phyloP scores from a whole-genome alignment of 1,139 yeast genomes.

The Kluyveromyces marxianus region DNA sequence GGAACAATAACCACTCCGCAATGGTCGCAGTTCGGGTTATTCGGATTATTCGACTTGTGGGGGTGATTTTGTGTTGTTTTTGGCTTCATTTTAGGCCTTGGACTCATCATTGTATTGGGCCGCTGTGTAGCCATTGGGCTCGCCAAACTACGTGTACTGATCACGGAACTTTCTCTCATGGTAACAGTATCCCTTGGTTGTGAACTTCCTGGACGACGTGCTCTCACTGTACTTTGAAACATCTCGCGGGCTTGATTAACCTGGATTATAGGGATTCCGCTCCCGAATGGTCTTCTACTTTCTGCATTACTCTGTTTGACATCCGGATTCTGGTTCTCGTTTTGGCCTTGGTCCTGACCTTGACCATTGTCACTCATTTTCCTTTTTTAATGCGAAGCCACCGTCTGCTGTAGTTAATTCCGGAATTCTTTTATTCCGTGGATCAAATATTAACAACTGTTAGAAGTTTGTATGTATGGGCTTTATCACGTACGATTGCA shows the following conservation, averaged over 20 bases:
- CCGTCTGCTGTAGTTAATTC: too few species aligned
- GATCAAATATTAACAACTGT: too few species aligned
- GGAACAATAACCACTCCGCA: slow-evolving; percentile 73
- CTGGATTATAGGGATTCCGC: slow-evolving; percentile 44
- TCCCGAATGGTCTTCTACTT: background rate
- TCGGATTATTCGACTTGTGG: slow-evolving; percentile 27
- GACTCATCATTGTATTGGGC: background rate
- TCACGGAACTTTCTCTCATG: background rate
- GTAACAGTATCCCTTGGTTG: background rate
- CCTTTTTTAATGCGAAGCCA: too few species aligned
- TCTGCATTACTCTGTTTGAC: background rate
- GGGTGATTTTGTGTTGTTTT: background rate
- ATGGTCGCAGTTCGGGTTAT: slow-evolving; percentile 43
- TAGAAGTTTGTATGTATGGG: too few species aligned
- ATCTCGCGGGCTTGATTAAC: slow-evolving; percentile 59
- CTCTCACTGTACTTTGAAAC: slow-evolving; percentile 36
- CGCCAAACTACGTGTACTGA: background rate
- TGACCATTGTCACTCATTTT: background rate
- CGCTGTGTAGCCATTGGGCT: too few species aligned
- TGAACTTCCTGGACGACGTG: slow-evolving; percentile 18
- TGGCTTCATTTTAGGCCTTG: background rate
- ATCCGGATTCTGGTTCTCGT: slow-evolving; percentile 4
- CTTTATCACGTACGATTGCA: too few species aligned
- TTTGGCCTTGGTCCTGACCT: background rate
- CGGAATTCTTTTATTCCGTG: too few species aligned